Evolutionary conservation across 192 early-diverging fungal genomes (phyloP).

Genomic region (Coemansia sp.): DNA sequence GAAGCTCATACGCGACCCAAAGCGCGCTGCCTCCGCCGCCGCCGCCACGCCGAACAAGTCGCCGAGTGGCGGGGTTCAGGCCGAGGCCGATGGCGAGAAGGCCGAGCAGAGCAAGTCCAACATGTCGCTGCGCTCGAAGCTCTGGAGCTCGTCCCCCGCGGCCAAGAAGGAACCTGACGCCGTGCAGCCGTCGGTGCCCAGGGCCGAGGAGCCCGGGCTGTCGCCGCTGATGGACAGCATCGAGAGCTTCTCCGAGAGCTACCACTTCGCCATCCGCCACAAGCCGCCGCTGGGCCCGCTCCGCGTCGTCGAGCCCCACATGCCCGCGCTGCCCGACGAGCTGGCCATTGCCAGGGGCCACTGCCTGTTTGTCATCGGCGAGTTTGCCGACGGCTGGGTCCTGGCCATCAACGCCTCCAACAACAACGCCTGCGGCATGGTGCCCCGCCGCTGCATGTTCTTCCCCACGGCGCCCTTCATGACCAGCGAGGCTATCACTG

Average conservation of each 20-base stretch:
- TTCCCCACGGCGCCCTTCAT: conserved; percentile 43
- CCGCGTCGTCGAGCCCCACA: conserved; percentile 33
- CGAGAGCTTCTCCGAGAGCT: conserved; percentile 47
- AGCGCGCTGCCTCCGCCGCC: background rate
- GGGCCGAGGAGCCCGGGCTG: background rate
- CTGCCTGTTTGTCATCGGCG: conserved; percentile 36
- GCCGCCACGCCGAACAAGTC: background rate
- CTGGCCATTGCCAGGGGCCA: conserved; percentile 26
- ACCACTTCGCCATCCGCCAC: conserved; percentile 48
- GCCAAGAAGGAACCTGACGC: background rate
- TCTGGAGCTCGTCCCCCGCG: background rate
- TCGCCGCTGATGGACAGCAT: conserved; percentile 31
- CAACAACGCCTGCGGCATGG: conserved; percentile 42
- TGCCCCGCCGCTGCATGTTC: conserved; percentile 49
- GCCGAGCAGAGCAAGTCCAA: background rate
- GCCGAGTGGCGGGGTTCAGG: background rate
- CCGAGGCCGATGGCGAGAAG: background rate
- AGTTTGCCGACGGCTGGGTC: conserved; percentile 53
- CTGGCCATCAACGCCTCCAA: conserved; percentile 35
- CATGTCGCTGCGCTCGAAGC: conserved; percentile 13
- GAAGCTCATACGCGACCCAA: conserved; percentile 36
- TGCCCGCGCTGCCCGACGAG: conserved; percentile 34
- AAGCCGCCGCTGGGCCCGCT: conserved; percentile 41
- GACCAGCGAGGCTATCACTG: conserved; percentile 19
- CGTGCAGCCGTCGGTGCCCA: background rate